Evolutionary conservation across 495 filamentous ascomycete genomes (phyloP).

Genomic region (Xylaria grammica): DNA sequence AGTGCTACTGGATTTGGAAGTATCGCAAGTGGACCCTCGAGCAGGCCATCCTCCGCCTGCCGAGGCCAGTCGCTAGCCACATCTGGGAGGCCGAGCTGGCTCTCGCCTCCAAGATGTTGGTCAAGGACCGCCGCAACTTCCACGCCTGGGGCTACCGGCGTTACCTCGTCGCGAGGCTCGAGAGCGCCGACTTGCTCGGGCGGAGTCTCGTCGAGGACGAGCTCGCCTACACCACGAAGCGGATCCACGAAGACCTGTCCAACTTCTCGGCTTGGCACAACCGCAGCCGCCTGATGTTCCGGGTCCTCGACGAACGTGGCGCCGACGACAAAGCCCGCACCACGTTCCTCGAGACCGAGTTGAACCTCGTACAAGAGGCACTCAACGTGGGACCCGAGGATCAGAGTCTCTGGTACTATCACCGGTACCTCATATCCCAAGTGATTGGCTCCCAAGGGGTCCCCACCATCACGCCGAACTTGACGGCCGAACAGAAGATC

Average conservation of each 20-base stretch:
- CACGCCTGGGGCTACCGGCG: constrained; percentile 95
- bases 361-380: constrained; percentile 73
- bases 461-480: constrained; percentile 66
- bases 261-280: constrained; percentile 99
- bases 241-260: constrained; percentile 80
- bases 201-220: constrained; percentile 75
- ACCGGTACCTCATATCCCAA: constrained; percentile 66
- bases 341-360: constrained; percentile 76
- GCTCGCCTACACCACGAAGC: constrained; percentile 86
- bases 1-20: constrained; percentile 99
- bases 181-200: constrained; percentile 58
- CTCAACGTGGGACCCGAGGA: constrained; percentile 87
- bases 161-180: constrained; percentile 70
- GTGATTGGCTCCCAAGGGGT: constrained; percentile 43
- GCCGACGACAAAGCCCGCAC: constrained; percentile 66
- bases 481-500: constrained; percentile 65
- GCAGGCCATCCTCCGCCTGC: constrained; percentile 68
- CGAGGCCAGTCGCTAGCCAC: constrained; percentile 53
- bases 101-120: constrained; percentile 84
- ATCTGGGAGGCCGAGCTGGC: constrained; percentile 85
- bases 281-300: constrained; percentile 79
- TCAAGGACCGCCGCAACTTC: constrained; percentile 87
- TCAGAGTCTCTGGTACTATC: constrained; percentile 96
- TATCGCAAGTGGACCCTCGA: constrained; percentile 88
- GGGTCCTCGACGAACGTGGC: constrained; percentile 69